Evolutionary conservation across 805 yeast genomes (phyloP), one percentile per base, ranked within the genome.

Genomic region (Torulaspora delbrueckii): DNA sequence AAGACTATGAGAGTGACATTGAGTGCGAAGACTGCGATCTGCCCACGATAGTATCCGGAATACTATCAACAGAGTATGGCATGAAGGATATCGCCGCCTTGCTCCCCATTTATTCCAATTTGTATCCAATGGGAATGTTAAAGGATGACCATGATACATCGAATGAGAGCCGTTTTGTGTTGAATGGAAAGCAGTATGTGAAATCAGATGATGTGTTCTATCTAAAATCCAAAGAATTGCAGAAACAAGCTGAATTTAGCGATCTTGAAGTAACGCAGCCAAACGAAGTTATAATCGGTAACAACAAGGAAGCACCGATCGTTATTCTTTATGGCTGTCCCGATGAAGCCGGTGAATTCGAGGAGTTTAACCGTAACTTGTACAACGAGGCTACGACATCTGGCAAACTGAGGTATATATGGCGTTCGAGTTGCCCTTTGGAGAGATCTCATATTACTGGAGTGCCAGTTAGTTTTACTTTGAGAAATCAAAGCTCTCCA

Each of bases 121-220:
- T 51, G 24, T 55, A 57, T 27, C 62, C 64, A 7, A 53, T 49
- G 58, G 58, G 57, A 5, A 27, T 32, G 5, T 24, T 42, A 4
- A 18, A 27, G 28, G 8, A 27, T 2, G 24, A 35, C 8, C 43
- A 43, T 10, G 39, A 37, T 7, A 13, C 22, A 1, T 26, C 41
- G 3, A 38, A 47, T 7, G 50, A 45, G 1, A 56, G 48, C 37
- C 59, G 44, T 46, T 62, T 63, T 37, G 42, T 57, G 2, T 37
- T 65, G 25, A 62, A 62, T 41, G 55, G 55, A 2, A 47, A 53
- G 40, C 48, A 38, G 13, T 83, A 82, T 57, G 81, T 89, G 55
- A 77, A 82, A 8, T 69, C 82, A 2, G 86, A 79, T 45, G 95
- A 84, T 46, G 75, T 88, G 1, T 93, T 78, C 62, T 95, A 96